These are phyloP conservation scores for Tillandsia fasciculata DNA, from an alignment of 176 grass and related monocot species.

Conservation along the genomic window DNA sequence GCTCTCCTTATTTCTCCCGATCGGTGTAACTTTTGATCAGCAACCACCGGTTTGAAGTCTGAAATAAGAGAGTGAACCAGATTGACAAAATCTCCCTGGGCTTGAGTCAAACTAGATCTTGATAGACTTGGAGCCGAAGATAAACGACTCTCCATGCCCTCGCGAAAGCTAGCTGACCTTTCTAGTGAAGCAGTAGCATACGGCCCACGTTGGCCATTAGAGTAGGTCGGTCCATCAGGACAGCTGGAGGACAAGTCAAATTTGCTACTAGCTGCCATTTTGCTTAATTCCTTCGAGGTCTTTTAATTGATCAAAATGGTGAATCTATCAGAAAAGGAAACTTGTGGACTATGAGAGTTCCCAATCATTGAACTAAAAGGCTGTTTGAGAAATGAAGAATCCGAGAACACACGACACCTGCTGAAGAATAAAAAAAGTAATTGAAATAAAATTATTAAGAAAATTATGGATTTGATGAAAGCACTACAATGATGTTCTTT, in stretches of 20 bases:
- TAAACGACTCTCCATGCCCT: conserved; percentile 42
- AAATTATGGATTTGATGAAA: no score
- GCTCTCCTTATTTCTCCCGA: conserved; percentile 40
- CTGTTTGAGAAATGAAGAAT: neutral
- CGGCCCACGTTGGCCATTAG: conserved; percentile 38
- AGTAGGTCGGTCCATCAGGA: conserved; percentile 57
- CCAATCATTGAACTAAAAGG: neutral
- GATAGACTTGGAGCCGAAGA: conserved; percentile 40
- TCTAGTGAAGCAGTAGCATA: conserved; percentile 56
- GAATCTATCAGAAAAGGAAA: neutral
- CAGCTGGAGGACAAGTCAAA: conserved; percentile 53
- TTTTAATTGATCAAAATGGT: neutral
- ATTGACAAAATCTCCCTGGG: conserved; percentile 32
- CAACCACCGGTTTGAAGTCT: conserved; percentile 38
- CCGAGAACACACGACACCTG: neutral
- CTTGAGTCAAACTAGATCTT: conserved; percentile 27
- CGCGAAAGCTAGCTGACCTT: conserved; percentile 53
- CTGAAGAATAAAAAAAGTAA: neutral
- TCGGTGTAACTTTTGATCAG: conserved; percentile 55
- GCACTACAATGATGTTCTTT: no score
- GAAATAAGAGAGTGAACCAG: conserved; percentile 56
- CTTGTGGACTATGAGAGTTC: neutral
- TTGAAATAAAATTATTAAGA: no score
- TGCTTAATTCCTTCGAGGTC: neutral
- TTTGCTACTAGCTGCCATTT: conserved; percentile 66